Evolutionary conservation across 1,139 yeast genomes (phyloP).

Genomic region (Yamadazyma friedrichii): DNA sequence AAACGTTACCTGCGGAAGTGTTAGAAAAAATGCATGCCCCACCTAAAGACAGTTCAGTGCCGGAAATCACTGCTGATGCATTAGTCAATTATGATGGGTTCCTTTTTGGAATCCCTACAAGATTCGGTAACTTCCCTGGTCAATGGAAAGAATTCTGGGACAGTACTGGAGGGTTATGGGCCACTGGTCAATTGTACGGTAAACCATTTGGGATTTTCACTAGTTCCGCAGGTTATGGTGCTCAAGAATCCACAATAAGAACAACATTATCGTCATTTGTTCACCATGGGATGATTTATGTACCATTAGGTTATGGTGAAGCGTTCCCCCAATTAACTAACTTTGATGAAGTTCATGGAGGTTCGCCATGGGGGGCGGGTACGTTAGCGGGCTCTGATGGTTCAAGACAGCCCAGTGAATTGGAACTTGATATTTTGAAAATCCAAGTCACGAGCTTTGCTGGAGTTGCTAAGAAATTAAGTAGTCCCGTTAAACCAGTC

Average conservation of each 20-base stretch:
- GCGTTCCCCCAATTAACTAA: conserved; percentile 34
- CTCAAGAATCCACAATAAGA: conserved; percentile 44
- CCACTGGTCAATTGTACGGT: conserved; percentile 45
- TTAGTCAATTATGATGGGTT: conserved; percentile 45
- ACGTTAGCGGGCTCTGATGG: conserved; percentile 49
- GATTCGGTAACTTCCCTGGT: conserved; percentile 48
- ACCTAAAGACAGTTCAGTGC: conserved; percentile 37
- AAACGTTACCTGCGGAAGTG: conserved; percentile 46
- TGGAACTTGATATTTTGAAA: conserved; percentile 40
- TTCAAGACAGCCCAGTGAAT: conserved; percentile 39
- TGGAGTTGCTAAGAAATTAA: conserved; percentile 2
- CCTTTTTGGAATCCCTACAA: conserved; percentile 51
- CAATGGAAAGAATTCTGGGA: conserved; percentile 48
- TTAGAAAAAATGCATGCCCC: conserved; percentile 42
- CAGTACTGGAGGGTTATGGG: conserved; percentile 51
- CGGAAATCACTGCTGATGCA: conserved; percentile 39
- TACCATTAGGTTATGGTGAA: conserved; percentile 47
- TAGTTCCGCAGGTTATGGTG: conserved; percentile 47
- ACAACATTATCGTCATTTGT: conserved; percentile 35
- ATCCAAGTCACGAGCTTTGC: conserved; percentile 42
- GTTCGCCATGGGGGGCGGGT: conserved; percentile 54
- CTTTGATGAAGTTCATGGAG: conserved; percentile 43
- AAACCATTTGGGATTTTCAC: conserved; percentile 49
- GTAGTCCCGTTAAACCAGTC: conserved; percentile 8
- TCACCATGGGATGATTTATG: conserved; percentile 52